Evolutionary conservation across 2,329 filamentous ascomycete species (phyloP).

Genomic region (Chaetomium globosum): DNA sequence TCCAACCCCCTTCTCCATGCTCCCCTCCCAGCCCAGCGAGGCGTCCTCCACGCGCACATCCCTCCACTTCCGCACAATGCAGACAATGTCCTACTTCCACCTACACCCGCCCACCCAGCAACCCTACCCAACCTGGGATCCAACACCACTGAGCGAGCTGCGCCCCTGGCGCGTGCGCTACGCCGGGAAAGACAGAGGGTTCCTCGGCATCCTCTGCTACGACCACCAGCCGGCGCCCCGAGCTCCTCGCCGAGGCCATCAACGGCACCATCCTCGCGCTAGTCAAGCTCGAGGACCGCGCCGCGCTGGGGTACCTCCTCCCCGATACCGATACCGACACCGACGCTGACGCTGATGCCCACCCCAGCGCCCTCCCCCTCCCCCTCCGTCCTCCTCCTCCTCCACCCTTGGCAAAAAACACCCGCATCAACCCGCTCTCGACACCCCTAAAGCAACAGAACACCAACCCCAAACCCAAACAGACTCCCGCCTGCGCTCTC

Average conservation of each 20-base stretch:
- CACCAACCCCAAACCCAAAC: background rate
- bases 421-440: background rate
- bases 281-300: slow-evolving; percentile 59
- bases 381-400: no score
- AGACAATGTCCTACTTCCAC: slow-evolving; percentile 81
- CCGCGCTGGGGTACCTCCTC: slow-evolving; percentile 50
- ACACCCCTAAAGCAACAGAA: background rate
- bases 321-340: background rate
- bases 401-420: background rate
- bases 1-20: slow-evolving; percentile 49
- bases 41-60: slow-evolving; percentile 59
- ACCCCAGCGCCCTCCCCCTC: background rate
- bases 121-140: slow-evolving; percentile 49
- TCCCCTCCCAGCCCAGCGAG: slow-evolving; percentile 64
- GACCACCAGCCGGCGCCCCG: slow-evolving; percentile 63
- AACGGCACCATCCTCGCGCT: slow-evolving; percentile 72
- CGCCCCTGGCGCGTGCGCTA: slow-evolving; percentile 67
- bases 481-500: slow-evolving; percentile 55
- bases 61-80: slow-evolving; percentile 70
- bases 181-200: slow-evolving; percentile 51
- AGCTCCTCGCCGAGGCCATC: slow-evolving; percentile 64
- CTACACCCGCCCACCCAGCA: slow-evolving; percentile 33
- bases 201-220: slow-evolving; percentile 69
- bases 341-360: no score
- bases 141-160: slow-evolving; percentile 57